Base-by-base conservation (phyloP, 768 basidiomycete genomes). In the Mycena alexandri region DNA sequence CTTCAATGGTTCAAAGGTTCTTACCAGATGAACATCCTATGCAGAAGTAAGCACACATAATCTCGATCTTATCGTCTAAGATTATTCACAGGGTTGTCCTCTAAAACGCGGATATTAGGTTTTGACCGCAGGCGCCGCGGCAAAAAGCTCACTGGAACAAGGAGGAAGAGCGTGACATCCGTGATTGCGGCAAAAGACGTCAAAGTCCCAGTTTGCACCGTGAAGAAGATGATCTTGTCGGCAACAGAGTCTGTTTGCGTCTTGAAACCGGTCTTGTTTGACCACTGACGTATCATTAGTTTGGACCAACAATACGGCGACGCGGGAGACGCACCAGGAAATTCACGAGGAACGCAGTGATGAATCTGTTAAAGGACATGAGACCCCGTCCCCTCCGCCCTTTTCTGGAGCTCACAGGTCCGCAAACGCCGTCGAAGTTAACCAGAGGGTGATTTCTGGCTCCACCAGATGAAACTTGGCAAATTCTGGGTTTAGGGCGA, bases 171-270 rank as follows among this genome's bases (percentile, higher is more conserved):
- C 41, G 59, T 50, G 0, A 63, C 63, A 17, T 71, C 70, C 41
- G 66, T 48, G 19, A 71, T 71, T 1, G 70, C 70, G 9, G 70
- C 70, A 14, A 71, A 51, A 0, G 63, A 65, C 17, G 70, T 71
- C 16, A 71, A 7, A 34, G 43, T 68, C 10, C 70, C 70, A 5
- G 70, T 71, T 59, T 71, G 70, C n/a, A 71, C 66, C 19, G 66
- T 71, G 42, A 68, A 47, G n/a, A 68, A 65, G 29, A 71, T 71
- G 43, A 71, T 71, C 51, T 59, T 64, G 55, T 71, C 66, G 25
- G 70, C 21, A 6, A 71, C 70, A 7, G 63, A 61, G 60, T 71
- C 70, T 16, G 70, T 68, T 33, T 56, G 66, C 13, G 70, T 71
- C 29, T 61, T 25, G 59, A 68, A 71, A 10, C 70, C 70, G 0